Evolutionary conservation across 208 protist genomes (phyloP), one percentile per base, ranked within the genome.

Genomic region (Acanthamoeba sp.): DNA sequence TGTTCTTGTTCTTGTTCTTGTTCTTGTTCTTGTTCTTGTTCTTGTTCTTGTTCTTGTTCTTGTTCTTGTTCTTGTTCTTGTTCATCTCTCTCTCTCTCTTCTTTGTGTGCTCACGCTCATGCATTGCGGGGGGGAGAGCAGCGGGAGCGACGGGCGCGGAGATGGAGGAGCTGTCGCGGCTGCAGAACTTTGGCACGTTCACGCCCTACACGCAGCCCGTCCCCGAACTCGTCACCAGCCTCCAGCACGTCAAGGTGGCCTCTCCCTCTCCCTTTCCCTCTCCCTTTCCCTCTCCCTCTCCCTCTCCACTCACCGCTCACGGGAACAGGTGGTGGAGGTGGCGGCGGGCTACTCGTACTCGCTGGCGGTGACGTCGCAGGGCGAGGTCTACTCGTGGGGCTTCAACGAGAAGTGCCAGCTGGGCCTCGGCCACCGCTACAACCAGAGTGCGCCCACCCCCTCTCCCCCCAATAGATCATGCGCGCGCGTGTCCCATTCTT

Each of bases 321-420:
- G n/a, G n/a, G n/a, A n/a, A 50, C 64, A 38, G 38, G 73, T 84
- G 76, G 32, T 80, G 7, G 40, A 73, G 32, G 66, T 93, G 66
- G 88, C 88, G 5, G 88, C 88, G 52, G 88, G 88, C 42, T 78
- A 73, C 64, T 73, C 55, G 34, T 93, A 80, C 42, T 93, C 88
- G 24, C 57, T 93, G 18, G 88, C 88, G 16, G 62, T 93, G 1
- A 93, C 88, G 40, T 34, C 57, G 16, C 42, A 73, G 62, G 88
- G 88, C 40, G 27, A 93, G 40, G 57, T 76, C 12, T 93, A 59
- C 48, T 32, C 38, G 10, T 93, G 88, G 88, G 88, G 88, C 55
- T 80, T 93, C 62, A 93, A 93, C 66, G 64, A 80, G 27, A 80
- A 78, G 62, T 80, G 55, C 42, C 88, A 93, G 40, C 45, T 93